Percentiles rank a stretch among this genome's conserved stretches.
Evolutionary conservation across 148 eudicot species (phyloP).

Genomic region (Limonium bicolor): DNA sequence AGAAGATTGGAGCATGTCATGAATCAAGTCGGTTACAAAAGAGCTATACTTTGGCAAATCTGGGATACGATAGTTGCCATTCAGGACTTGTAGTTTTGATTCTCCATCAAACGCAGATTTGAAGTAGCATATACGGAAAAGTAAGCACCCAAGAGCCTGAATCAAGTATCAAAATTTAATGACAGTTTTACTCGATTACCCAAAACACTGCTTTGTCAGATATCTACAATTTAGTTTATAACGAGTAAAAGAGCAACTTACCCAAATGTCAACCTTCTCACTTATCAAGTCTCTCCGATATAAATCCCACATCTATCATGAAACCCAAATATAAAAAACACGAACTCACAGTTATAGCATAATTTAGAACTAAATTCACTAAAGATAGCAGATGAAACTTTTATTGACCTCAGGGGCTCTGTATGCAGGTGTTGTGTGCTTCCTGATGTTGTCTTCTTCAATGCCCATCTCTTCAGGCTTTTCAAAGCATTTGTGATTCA

Average conservation of each 20-base stretch:
- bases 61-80: constrained; percentile 94
- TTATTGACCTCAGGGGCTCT: constrained; percentile 92
- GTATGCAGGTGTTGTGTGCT: constrained; percentile 97
- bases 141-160: constrained; percentile 98
- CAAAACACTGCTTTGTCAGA: neutral
- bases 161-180: constrained; percentile 1
- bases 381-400: constrained; percentile 13
- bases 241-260: no score
- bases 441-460: constrained; percentile 96
- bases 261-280: constrained; percentile 99
- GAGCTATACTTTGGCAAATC: constrained; percentile 84
- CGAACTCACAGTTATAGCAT: constrained; percentile 15
- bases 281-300: constrained; percentile 69
- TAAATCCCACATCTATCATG: constrained; percentile 93
- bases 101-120: constrained; percentile 99
- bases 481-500: constrained; percentile 89
- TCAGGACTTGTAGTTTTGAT: constrained; percentile 90
- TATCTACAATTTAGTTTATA: no score
- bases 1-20: constrained; percentile 85
- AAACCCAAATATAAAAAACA: constrained; percentile 21
- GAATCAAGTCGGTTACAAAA: constrained; percentile 47
- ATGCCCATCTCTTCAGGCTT: constrained; percentile 98
- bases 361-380: neutral
- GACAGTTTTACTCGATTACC: neutral
- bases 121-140: constrained; percentile 85